Base-by-base conservation (phyloP, 163 green algal species). In the Prototheca cutis region DNA sequence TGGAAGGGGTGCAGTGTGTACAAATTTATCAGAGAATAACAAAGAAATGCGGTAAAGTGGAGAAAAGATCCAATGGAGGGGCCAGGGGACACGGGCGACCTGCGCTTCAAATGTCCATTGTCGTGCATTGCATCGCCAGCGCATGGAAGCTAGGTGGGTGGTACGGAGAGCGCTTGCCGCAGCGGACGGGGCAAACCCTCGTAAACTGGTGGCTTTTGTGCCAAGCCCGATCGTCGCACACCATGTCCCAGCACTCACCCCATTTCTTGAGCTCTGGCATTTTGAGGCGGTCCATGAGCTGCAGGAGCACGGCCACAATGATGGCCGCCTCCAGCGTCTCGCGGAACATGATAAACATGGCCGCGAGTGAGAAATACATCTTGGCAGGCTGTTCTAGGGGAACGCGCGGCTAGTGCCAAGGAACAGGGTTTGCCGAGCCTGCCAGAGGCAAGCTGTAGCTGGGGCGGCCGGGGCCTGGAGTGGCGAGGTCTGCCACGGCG, bases 301-400 rank as follows among this genome's bases (percentile, higher is more conserved):
- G 63, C 40, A 83, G 58, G 56, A 83, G 63, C 21, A 81, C 57
- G 3, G 73, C 62, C n/a, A 81, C 51, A 4, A 83, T 69, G 19
- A 83, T 60, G 39, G 59, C 55, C 19, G 75, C 72, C 53, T 83
- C 75, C 18, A 83, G 56, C 8, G 69, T 56, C 55, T 79, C 67
- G 3, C 75, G 47, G 34, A 79, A 78, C 72, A 79, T 80, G 51
- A 76, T 75, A 31, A 76, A 62, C 19, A 71, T 32, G 8, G 71
- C 71, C 15, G 55, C 58, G 3, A 75, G 39, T 39, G 29, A 65
- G 40, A 75, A 75, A 10, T 31, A 33, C 48, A 25, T 54, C 48
- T 34, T 54, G 48, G 48, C 33, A 25, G n/a, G 24, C 15, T 7
- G 24, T 32, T 31, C 19, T 54, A 6, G 19, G 42, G 42, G 6